A percentile compares a stretch with the other conserved stretches of the same genome.
phyloP scores from a whole-genome alignment of 2,329 filamentous ascomycete species.

The Cladosporium cucumerinum region DNA sequence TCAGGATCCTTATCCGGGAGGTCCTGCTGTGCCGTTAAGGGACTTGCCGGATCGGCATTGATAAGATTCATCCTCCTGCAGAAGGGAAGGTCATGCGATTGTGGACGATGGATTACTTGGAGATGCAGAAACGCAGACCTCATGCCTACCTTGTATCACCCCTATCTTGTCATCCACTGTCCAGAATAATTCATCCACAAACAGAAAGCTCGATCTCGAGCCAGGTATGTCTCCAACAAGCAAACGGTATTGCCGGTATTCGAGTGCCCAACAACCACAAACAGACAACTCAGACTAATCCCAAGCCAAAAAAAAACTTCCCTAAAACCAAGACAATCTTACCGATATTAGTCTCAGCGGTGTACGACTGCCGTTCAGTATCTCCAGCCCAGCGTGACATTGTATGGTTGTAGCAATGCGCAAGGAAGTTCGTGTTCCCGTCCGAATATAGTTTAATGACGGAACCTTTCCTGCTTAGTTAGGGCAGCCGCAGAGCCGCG shows the following conservation, averaged over 20 bases:
- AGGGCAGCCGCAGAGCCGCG: conserved; percentile 5
- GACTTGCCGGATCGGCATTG: background rate
- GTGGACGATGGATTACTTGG: background rate
- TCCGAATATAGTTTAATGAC: background rate
- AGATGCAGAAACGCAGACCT: background rate
- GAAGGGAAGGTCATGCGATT: background rate
- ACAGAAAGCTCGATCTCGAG: background rate
- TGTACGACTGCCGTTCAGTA: background rate
- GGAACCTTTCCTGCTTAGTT: background rate
- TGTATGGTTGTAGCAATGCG: background rate
- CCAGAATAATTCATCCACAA: background rate
- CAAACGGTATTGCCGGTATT: too few species aligned
- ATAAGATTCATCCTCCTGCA: background rate
- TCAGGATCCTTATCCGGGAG: background rate
- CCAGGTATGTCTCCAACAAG: too few species aligned
- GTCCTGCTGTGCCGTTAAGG: conserved; percentile 6
- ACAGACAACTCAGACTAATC: too few species aligned
- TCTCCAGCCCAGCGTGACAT: background rate
- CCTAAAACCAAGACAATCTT: too few species aligned
- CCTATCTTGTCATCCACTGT: background rate
- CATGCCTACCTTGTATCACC: background rate
- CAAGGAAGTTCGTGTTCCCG: background rate
- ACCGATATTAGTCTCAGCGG: background rate
- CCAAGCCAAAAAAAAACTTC: too few species aligned
- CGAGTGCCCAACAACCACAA: too few species aligned